Evolutionary conservation across 352 stramenopile species (phyloP).

Genomic region (Phytopythium montanum): DNA sequence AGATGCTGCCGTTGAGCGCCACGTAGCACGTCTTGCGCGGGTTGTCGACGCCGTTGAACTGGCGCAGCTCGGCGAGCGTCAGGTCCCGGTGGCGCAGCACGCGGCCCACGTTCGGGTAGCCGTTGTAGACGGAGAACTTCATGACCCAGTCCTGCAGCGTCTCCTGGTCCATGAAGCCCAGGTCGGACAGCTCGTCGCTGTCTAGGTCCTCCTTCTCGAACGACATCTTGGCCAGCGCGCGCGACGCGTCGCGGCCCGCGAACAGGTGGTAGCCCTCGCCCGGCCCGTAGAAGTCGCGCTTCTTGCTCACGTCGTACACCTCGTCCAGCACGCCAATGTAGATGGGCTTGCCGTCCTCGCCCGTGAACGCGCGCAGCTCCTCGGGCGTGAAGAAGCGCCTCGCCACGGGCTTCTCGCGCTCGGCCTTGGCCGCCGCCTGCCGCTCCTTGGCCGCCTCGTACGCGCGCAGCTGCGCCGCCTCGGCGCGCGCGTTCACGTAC

Average conservation of each 20-base stretch:
- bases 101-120: conserved; percentile 89
- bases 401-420: conserved; percentile 53
- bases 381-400: conserved; percentile 91
- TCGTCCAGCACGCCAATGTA: conserved; percentile 91
- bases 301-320: conserved; percentile 92
- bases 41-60: conserved; percentile 66
- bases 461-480: conserved; percentile 57
- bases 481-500: conserved; percentile 61
- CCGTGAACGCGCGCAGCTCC: conserved; percentile 92
- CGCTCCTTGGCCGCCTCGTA: conserved; percentile 59
- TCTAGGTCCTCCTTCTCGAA: conserved; percentile 70
- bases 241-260: conserved; percentile 89
- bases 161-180: conserved; percentile 20
- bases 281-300: conserved; percentile 87
- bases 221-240: conserved; percentile 82
- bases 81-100: conserved; percentile 61
- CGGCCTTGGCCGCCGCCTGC: conserved; percentile 60
- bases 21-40: conserved; percentile 84
- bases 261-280: conserved; percentile 80
- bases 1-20: conserved; percentile 86
- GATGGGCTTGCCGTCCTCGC: conserved; percentile 87
- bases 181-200: conserved; percentile 41
- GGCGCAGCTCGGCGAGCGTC: conserved; percentile 59
- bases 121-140: conserved; percentile 84
- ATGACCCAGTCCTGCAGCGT: conserved; percentile 68